Evolutionary conservation across 345 rosid species (phyloP).

Genomic region (Corchorus capsularis): DNA sequence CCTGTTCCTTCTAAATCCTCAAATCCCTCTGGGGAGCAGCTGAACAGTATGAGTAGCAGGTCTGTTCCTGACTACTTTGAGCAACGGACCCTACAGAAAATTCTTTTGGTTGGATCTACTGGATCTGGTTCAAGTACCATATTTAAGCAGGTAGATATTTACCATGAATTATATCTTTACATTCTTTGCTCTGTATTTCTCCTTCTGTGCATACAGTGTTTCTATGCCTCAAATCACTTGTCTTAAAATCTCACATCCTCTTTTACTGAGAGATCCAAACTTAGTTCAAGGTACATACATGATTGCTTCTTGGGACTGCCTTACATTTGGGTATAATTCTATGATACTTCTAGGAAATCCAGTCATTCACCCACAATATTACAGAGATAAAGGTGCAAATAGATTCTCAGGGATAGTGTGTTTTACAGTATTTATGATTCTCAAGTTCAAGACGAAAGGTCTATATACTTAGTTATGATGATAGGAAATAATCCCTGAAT

Average conservation of each 20-base stretch:
- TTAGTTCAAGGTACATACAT: constrained; percentile 5
- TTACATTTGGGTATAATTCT: constrained; percentile 10
- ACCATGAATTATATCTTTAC: constrained; percentile 5
- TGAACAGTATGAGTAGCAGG: constrained; percentile 53
- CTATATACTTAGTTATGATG: neutral
- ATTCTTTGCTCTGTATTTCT: neutral
- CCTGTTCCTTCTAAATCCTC: constrained; percentile 90
- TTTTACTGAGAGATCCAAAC: neutral
- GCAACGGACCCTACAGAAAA: constrained; percentile 68
- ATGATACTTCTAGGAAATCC: neutral
- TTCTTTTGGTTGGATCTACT: constrained; percentile 79
- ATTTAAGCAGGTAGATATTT: constrained; percentile 80
- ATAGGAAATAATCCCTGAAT: constrained; percentile 5
- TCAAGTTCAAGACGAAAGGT: neutral
- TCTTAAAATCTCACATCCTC: neutral
- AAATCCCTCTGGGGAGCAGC: constrained; percentile 58
- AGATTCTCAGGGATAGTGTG: neutral
- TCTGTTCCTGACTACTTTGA: constrained; percentile 77
- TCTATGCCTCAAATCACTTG: neutral
- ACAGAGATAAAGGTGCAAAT: neutral
- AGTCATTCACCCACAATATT: neutral
- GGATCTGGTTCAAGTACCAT: constrained; percentile 98
- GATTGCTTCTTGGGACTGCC: neutral
- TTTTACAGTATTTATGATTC: neutral
- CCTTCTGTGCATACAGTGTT: neutral